phyloP scores from a whole-genome alignment of 2,329 filamentous ascomycete genomes.

The Colletotrichum graminicola region DNA sequence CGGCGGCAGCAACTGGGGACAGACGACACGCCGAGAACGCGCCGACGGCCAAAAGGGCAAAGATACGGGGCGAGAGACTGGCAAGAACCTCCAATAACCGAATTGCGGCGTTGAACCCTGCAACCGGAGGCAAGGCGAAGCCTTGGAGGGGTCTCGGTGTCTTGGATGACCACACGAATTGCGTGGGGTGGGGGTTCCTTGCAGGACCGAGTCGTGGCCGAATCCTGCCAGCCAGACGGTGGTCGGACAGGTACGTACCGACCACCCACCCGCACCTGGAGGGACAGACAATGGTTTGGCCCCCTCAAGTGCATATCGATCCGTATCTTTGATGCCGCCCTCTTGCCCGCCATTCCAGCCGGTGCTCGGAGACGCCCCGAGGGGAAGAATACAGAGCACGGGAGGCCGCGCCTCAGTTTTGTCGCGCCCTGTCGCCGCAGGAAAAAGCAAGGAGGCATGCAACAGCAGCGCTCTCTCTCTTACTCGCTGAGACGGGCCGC shows the following conservation, averaged over 20 bases:
- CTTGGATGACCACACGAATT: conserved; percentile 2
- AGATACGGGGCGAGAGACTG: neutral
- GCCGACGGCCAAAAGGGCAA: conserved; percentile 16
- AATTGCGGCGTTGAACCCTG: conserved; percentile 34
- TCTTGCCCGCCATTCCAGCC: conserved; percentile 22
- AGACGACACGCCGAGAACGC: conserved; percentile 5
- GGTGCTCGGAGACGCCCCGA: conserved; percentile 27
- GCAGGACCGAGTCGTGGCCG: conserved; percentile 33
- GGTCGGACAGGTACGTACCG: conserved; percentile 32
- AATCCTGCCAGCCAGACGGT: conserved; percentile 25
- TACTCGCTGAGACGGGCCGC: conserved; percentile 2
- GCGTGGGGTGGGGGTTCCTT: conserved; percentile 32
- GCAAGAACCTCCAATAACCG: conserved; percentile 33
- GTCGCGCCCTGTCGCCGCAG: conserved; percentile 11
- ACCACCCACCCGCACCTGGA: conserved; percentile 25
- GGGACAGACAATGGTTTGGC: conserved; percentile 35
- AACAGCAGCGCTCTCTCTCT: conserved; percentile 9
- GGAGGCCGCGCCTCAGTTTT: conserved; percentile 28
- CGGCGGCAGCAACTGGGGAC: conserved; percentile 23
- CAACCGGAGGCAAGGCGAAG: conserved; percentile 22
- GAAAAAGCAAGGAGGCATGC: conserved; percentile 8
- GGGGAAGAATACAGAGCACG: conserved; percentile 9
- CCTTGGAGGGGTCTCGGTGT: conserved; percentile 13
- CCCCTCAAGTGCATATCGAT: conserved; percentile 28
- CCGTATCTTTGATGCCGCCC: conserved; percentile 22